Evolutionary conservation across 2,329 filamentous ascomycete genomes (phyloP).

Genomic region (Juglanconis oblonga): DNA sequence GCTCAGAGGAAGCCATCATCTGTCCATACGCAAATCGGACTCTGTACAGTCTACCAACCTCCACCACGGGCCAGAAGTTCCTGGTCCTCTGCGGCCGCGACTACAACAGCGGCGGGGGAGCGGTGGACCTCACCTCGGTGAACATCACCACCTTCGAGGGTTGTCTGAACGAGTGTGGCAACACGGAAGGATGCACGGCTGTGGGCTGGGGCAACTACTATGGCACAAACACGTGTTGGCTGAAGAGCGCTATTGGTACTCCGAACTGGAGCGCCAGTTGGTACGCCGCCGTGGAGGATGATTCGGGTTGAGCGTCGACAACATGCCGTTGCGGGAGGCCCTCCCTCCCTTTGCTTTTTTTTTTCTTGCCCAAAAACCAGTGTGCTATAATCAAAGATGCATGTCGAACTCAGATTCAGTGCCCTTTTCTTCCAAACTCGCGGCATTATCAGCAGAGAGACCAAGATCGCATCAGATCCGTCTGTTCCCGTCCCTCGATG

Average conservation of each 20-base stretch:
- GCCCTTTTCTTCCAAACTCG: too few relatives aligned
- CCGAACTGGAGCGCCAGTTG: conserved; percentile 26
- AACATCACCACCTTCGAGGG: conserved; percentile 26
- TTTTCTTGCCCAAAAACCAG: too few relatives aligned
- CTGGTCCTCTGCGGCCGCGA: conserved; percentile 33
- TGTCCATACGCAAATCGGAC: conserved; percentile 35
- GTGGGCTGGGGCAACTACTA: conserved; percentile 34
- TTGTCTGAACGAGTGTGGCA: conserved; percentile 31
- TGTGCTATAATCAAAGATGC: too few relatives aligned
- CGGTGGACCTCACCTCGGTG: conserved; percentile 26
- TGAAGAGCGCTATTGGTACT: conserved; percentile 31
- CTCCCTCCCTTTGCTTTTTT: too few relatives aligned
- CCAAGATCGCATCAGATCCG: too few relatives aligned
- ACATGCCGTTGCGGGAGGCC: too few relatives aligned
- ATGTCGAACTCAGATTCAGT: too few relatives aligned
- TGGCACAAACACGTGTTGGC: conserved; percentile 29
- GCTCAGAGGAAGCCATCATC: conserved; percentile 9
- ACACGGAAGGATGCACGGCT: conserved; percentile 27
- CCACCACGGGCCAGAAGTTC: conserved; percentile 22
- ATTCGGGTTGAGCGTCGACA: neutral
- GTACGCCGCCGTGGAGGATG: conserved; percentile 30
- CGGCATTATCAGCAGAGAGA: too few relatives aligned
- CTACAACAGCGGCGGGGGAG: conserved; percentile 30
- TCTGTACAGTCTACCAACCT: conserved; percentile 24
- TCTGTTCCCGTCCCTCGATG: too few relatives aligned